Percentiles rank a stretch among this genome's conserved stretches.
Evolutionary conservation across 345 rosid genomes (phyloP).

Genomic region (Xanthoceras sorbifolium): DNA sequence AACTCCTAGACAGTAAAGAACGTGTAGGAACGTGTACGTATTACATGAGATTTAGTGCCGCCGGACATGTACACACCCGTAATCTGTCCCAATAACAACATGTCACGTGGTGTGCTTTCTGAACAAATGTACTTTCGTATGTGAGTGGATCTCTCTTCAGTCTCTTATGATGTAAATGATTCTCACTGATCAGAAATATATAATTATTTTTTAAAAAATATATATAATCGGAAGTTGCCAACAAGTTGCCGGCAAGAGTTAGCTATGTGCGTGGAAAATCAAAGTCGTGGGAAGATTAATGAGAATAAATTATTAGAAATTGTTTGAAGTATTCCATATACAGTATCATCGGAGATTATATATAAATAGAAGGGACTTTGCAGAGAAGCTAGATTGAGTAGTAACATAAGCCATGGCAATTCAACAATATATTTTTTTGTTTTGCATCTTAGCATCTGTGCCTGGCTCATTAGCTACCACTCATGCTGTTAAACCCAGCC

Average conservation of each 20-base stretch:
- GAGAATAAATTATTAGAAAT: neutral
- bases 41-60: neutral
- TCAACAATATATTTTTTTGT: neutral
- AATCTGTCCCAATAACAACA: too few species aligned
- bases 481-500: slow-evolving; percentile 9
- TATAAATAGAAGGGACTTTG: neutral
- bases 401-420: neutral
- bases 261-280: neutral
- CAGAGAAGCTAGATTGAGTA: neutral
- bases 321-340: too few species aligned
- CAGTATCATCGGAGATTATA: neutral
- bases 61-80: neutral
- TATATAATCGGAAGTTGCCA: too few species aligned
- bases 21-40: neutral
- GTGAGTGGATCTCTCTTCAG: too few species aligned
- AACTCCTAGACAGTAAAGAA: neutral
- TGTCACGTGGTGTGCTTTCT: too few species aligned
- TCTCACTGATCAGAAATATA: too few species aligned
- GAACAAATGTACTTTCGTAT: too few species aligned
- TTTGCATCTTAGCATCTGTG: neutral
- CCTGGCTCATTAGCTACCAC: neutral
- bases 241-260: neutral
- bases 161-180: too few species aligned
- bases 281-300: neutral
- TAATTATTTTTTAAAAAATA: too few species aligned